Evolutionary conservation across 106 monocot genomes (phyloP), one percentile per base, ranked within the genome.

Genomic region (Posidonia australis): DNA sequence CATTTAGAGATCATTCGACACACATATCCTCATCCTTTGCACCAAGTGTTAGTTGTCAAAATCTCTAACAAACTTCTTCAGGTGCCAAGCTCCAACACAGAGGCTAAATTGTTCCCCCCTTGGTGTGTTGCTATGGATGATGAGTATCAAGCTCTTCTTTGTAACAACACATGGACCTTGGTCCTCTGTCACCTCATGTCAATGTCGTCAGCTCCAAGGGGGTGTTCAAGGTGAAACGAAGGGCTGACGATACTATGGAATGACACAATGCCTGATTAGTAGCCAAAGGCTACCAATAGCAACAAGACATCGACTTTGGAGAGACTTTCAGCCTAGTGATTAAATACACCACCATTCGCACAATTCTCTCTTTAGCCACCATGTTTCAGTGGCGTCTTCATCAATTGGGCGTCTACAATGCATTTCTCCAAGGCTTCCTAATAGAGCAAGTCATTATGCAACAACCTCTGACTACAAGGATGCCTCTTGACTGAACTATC

Each of bases 131-230:
- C n/a, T n/a, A n/a, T n/a, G n/a, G n/a, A n/a, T n/a, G n/a, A n/a
- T n/a, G n/a, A n/a, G n/a, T n/a, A n/a, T n/a, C n/a, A n/a, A n/a
- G n/a, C n/a, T n/a, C n/a, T n/a, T n/a, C n/a, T n/a, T n/a, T n/a
- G n/a, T 45, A 46, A 73, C 29, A 27, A 28, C 5, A 66, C 65
- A n/a, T 58, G 65, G 73, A 0, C 10, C 45, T 66, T 26, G 65
- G 65, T 24, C 73, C 73, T 14, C 12, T 0, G 7, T 1, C 52
- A 3, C 3, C 27, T n/a, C n/a, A n/a, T n/a, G n/a, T n/a, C n/a
- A n/a, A n/a, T n/a, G n/a, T n/a, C n/a, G n/a, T n/a, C n/a, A 0
- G 65, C 3, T 57, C n/a, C 25, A 43, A 47, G 23, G 57, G 29
- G 69, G 45, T 69, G 9, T 59, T 42, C 25, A 16, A 25, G 24